Percentiles rank a stretch among this genome's conserved stretches.
Conservation (phyloP, 768 basidiomycete species). For the Rhodosporidiobolus odoratus region DNA sequence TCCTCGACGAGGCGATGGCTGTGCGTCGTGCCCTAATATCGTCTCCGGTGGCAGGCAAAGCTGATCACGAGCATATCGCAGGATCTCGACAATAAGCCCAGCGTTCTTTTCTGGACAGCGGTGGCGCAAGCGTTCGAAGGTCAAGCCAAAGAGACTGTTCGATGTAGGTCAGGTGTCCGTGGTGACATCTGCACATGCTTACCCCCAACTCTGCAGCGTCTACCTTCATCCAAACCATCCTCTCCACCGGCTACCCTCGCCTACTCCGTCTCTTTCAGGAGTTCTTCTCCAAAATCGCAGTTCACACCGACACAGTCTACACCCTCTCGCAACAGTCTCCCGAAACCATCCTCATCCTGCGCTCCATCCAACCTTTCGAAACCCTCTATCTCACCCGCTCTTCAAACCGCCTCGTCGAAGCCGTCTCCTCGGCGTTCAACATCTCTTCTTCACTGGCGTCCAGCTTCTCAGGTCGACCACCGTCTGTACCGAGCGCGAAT, state of each 20-base stretch:
- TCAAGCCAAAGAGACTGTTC: conserved; percentile 70
- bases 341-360: conserved; percentile 82
- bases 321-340: conserved; percentile 82
- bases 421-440: conserved; percentile 68
- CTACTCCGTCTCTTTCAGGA: conserved; percentile 89
- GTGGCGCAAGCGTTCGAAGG: conserved; percentile 75
- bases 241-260: conserved; percentile 78
- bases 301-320: conserved; percentile 92
- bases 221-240: conserved; percentile 80
- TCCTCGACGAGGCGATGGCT: conserved; percentile 91
- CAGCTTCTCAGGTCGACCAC: conserved; percentile 61
- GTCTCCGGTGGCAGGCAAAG: conserved; percentile 1
- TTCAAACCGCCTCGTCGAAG: conserved; percentile 74
- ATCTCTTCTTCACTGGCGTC: conserved; percentile 47
- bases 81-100: conserved; percentile 86
- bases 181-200: background rate
- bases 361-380: conserved; percentile 77
- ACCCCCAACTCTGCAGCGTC: conserved; percentile 57
- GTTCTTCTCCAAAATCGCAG: conserved; percentile 90
- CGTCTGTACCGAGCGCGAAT: conserved; percentile 45
- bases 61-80: conserved; percentile 45
- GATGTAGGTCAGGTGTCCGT: conserved; percentile 52
- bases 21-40: conserved; percentile 49
- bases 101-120: conserved; percentile 82
- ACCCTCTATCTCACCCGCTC: conserved; percentile 81